Evolutionary conservation across 306 rosid genomes (phyloP).

Genomic region (Trifolium subterraneum): DNA sequence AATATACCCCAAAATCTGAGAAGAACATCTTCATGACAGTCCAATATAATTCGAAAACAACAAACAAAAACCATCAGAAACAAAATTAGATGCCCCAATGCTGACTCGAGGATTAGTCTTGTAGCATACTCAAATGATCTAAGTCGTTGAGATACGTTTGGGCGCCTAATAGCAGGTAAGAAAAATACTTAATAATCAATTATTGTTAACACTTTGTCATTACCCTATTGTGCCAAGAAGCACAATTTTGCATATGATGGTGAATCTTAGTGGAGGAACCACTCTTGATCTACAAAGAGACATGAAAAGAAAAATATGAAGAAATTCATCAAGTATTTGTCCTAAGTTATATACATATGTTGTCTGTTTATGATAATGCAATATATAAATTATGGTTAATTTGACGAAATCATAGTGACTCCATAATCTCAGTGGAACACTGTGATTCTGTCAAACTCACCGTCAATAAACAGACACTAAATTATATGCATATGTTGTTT

Average conservation of each 20-base stretch:
- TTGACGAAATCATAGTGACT: not conserved
- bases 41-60: not conserved
- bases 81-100: no score
- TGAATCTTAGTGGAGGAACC: slow-evolving; percentile 72
- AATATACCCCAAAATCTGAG: not conserved
- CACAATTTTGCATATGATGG: slow-evolving; percentile 61
- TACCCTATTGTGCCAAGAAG: slow-evolving; percentile 89
- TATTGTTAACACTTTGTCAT: slow-evolving; percentile 37
- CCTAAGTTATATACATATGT: no score
- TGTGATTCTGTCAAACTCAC: not conserved
- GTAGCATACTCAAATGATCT: no score
- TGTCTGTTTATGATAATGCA: not conserved
- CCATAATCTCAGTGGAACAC: not conserved
- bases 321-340: not conserved
- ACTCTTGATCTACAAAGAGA: slow-evolving; percentile 61
- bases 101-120: no score
- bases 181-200: not conserved
- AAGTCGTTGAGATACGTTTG: no score
- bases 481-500: no score
- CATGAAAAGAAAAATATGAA: slow-evolving; percentile 35
- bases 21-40: not conserved
- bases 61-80: no score
- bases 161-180: no score
- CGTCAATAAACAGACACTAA: not conserved
- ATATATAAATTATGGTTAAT: not conserved